Base-by-base conservation (phyloP, 164 flowering plant species). In the Aristolochia californica region DNA sequence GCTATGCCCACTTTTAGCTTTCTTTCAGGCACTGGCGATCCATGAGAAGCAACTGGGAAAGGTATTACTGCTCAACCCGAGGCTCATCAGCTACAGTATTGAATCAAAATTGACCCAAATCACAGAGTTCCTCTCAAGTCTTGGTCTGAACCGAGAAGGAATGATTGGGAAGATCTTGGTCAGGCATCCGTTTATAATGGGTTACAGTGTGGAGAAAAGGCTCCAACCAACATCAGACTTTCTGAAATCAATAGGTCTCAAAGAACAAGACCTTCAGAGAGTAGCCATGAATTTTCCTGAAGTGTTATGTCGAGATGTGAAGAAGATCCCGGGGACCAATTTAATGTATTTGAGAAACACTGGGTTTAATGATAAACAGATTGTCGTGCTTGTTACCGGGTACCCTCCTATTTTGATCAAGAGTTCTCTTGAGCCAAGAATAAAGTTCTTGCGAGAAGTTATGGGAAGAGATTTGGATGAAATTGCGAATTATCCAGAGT, bases 31-130 rank as follows among this genome's bases (percentile, higher is more conserved):
- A 22, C 68, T 85, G 43, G 99, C 97, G 27, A 74, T 91, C 24
- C 76, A 85, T 15, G 87, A 82, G 45, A 80, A 81, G 60, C 90
- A 87, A 61, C 56, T 84, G 24, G 99, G 97, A 5, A 94, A 80
- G 72, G 70, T 94, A 61, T 50, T 94, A 25, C 55, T 90, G 43
- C 68, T 78, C 25, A 94, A 94, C 66, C 97, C 97, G 1, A 81
- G 99, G 77, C 93, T 94, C 22, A 75, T 90, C 63, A 90, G 96
- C 71, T 94, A 94, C 71, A 82, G 95, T 77, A 90, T 94, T 57
- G 88, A 90, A 47, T 57, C 78, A 5, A 94, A 94, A 71, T 80
- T 94, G 57, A 48, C 66, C 0, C 79, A 73, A 25, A 72, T 82
- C 17, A 95, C 86, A 20, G 80, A 82, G 51, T 90, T 94, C 59